These are phyloP conservation scores for Coccinonectria pachysandricola DNA, from an alignment of 2,329 filamentous ascomycete genomes.

Conservation along the genomic window DNA sequence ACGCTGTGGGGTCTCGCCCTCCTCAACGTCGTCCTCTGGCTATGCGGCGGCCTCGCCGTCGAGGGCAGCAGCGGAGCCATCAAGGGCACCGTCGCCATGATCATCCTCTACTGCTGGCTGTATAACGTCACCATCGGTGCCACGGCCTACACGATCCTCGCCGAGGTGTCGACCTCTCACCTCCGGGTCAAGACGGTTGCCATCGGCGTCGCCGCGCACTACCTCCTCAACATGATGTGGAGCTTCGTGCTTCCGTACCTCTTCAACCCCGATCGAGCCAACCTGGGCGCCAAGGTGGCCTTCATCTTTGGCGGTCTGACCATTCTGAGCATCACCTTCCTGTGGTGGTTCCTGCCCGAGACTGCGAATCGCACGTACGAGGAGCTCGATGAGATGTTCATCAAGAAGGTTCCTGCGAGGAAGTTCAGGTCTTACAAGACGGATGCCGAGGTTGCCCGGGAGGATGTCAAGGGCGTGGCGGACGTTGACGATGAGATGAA, in stretches of 20 bases:
- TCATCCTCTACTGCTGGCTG: conserved; percentile 9
- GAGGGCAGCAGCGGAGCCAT: conserved; percentile 5
- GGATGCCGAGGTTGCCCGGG: too few relatives aligned
- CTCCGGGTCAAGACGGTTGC: conserved; percentile 11
- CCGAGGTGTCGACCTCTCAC: conserved; percentile 9
- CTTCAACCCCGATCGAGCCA: conserved; percentile 12
- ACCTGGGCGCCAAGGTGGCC: conserved; percentile 11
- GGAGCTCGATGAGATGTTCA: conserved; percentile 19
- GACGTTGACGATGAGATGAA: too few relatives aligned
- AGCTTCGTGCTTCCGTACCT: conserved; percentile 11
- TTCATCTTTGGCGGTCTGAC: conserved; percentile 25
- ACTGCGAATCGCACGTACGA: conserved; percentile 16
- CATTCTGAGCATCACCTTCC: conserved; percentile 20
- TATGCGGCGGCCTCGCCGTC: conserved; percentile 9
- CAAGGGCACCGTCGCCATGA: conserved; percentile 8
- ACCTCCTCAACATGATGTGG: conserved; percentile 10
- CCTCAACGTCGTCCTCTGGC: conserved; percentile 6
- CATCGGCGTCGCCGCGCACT: conserved; percentile 9
- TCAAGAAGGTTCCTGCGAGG: conserved; percentile 15
- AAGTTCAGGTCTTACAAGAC: conserved; percentile 15
- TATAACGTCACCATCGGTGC: conserved; percentile 13
- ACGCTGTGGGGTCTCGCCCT: conserved; percentile 7
- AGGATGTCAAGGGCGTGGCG: too few relatives aligned
- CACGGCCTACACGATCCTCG: conserved; percentile 9
- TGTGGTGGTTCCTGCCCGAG: conserved; percentile 29